Evolutionary conservation across 2,329 filamentous ascomycete genomes (phyloP), one percentile per base, ranked within the genome.

Genomic region (Clarireedia homoeocarpa): DNA sequence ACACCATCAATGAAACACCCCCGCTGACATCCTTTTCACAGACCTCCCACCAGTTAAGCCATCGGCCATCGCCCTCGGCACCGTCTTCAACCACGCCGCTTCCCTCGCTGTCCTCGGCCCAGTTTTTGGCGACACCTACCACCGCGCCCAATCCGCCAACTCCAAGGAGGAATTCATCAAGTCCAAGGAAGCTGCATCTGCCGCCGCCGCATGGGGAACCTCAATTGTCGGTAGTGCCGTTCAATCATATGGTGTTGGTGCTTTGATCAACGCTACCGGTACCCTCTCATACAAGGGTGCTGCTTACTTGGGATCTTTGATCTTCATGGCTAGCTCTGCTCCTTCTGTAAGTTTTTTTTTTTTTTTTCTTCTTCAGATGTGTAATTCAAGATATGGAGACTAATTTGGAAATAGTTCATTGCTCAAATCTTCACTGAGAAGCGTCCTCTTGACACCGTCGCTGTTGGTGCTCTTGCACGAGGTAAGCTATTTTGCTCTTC

Each of bases 211-310:
- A 64, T 96, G 89, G 87, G 90, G 91, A 71, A 92, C 88, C 63
- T 94, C 91, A 42, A 81, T 97, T 61, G 78, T 91, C 70, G 94
- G 94, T 71, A 94, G 90, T 57, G 90, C 87, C 58, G 75, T 96
- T 59, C 91, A 96, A 79, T 83, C 86, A 61, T 96, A 96, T 70
- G 91, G 90, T 71, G 86, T 96, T 61, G 91, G 86, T 65, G 91
- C 91, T 60, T 78, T 96, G 64, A 88, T 92, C 80, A 97, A 97
- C 74, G 91, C 91, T 64, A 97, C 92, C 44, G 91, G 90, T 63
- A 96, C 92, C 54, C 80, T 97, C 62, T 91, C 83, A 76, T 97
- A 97, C 81, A 97, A 96, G 83, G 94, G 94, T 66, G 91, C 94
- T 61, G 90, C 92, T 56, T 97, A 96, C 77, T 80, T 97, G 59